Evolutionary conservation across 2,329 filamentous ascomycete genomes (phyloP), one percentile per base, ranked within the genome.

Genomic region (Diaporthe capsici): DNA sequence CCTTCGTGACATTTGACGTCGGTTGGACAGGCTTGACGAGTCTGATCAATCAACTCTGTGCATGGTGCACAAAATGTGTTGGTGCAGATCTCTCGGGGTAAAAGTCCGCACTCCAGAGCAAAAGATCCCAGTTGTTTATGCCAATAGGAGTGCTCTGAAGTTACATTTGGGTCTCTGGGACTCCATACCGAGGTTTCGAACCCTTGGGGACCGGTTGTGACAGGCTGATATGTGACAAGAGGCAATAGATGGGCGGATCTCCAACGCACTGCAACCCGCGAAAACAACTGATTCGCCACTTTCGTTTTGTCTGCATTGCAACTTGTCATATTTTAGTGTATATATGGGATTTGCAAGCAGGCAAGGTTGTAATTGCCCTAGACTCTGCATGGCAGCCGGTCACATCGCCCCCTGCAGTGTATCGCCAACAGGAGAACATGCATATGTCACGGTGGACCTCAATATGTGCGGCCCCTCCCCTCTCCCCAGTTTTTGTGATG

Each of bases 201-300:
- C 28, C 25, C 28, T 67, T 20, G 42, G 25, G 25, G 47, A 37
- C 63, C 28, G 20, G 25, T 5, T 20, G 13, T 65, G 22, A 44
- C 44, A 51, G 44, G 15, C 22, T 37, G 63, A 67, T 51, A 67
- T 67, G 25, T 67, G 63, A 67, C 63, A n/a, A 51, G 22, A 37
- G 20, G 63, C 28, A 51, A n/a, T 12, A 37, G 20, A n/a, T 10
- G 4, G 25, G 63, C 63, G 20, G 63, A 67, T 39, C 22, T 31
- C 34, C 63, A 34, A 17, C 6, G 25, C 17, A 28, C 20, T 20
- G 63, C 47, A 39, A 20, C 28, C 42, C 9, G 22, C 20, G n/a
- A n/a, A n/a, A 49, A 8, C 10, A 49, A 9, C 10, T n/a, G 17
- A 22, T 31, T 9, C 9, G 6, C 20, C 42, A 34, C 15, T 20